Percentiles rank a stretch among this genome's conserved stretches.
Evolutionary conservation across 1,139 yeast genomes (phyloP).

Genomic region (Yamadazyma sp.): DNA sequence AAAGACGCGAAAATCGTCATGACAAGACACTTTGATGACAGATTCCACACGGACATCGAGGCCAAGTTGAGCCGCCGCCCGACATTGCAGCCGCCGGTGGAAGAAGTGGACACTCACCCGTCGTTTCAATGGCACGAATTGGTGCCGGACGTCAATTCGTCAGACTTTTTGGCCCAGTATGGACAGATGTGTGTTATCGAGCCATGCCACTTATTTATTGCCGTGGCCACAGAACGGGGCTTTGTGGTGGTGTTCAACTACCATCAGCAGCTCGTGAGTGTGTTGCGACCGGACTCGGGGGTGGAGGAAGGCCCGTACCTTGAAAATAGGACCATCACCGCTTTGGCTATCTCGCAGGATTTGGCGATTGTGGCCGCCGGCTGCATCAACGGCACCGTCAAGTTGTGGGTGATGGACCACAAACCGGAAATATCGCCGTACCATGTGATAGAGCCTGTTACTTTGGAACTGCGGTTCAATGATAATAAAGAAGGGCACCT

Average conservation of each 20-base stretch:
- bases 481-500: slow-evolving; percentile 53
- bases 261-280: slow-evolving; percentile 50
- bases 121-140: slow-evolving; percentile 4
- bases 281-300: slow-evolving; percentile 30
- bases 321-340: slow-evolving; percentile 29
- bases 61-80: slow-evolving; percentile 16
- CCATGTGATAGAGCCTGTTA: slow-evolving; percentile 29
- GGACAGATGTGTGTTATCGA: slow-evolving; percentile 53
- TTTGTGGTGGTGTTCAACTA: slow-evolving; percentile 61
- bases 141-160: slow-evolving; percentile 26
- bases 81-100: not conserved
- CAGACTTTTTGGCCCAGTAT: slow-evolving; percentile 27
- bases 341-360: slow-evolving; percentile 43
- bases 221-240: slow-evolving; percentile 65
- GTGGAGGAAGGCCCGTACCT: slow-evolving; percentile 9
- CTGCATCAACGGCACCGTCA: slow-evolving; percentile 27
- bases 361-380: slow-evolving; percentile 36
- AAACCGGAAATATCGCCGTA: slow-evolving; percentile 17
- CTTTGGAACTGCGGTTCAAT: slow-evolving; percentile 26
- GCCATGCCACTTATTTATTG: slow-evolving; percentile 50
- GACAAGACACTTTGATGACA: slow-evolving; percentile 32
- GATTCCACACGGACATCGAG: slow-evolving; percentile 34
- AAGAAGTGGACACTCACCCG: not conserved
- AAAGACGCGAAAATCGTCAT: slow-evolving; percentile 3
- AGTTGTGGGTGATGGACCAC: slow-evolving; percentile 29